These are phyloP conservation scores for Colletotrichum trifolii DNA, from an alignment of 2,329 filamentous ascomycete species.

Conservation along the genomic window DNA sequence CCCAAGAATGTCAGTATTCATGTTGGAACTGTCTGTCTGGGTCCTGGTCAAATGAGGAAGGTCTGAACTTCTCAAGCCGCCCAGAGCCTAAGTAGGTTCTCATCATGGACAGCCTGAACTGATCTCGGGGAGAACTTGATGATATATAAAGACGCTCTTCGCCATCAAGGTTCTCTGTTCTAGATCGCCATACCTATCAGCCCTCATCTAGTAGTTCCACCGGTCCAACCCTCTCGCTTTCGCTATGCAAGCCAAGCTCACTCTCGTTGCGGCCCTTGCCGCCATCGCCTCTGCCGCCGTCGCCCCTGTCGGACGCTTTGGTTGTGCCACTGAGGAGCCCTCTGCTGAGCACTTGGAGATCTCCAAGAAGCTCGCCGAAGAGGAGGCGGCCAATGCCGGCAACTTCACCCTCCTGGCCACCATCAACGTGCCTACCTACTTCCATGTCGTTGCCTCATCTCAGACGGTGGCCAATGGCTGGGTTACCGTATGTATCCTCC, in stretches of 20 bases:
- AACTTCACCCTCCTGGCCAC: slow-evolving; percentile 37
- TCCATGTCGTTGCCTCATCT: slow-evolving; percentile 50
- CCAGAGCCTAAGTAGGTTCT: not conserved
- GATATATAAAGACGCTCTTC: slow-evolving; percentile 11
- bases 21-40: not conserved
- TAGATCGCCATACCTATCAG: slow-evolving; percentile 21
- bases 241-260: slow-evolving; percentile 22
- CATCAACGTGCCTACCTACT: slow-evolving; percentile 52
- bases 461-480: slow-evolving; percentile 46
- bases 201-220: slow-evolving; percentile 10
- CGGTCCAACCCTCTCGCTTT: not conserved
- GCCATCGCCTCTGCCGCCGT: slow-evolving; percentile 20
- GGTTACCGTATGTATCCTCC: slow-evolving; percentile 44
- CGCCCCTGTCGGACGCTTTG: not conserved
- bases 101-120: not conserved
- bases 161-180: slow-evolving; percentile 7
- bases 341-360: slow-evolving; percentile 15
- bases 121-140: not conserved
- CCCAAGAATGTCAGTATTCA: not conserved
- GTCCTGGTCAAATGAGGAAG: slow-evolving; percentile 21
- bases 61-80: slow-evolving; percentile 1
- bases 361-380: slow-evolving; percentile 35
- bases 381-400: slow-evolving; percentile 31
- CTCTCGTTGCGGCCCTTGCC: slow-evolving; percentile 20
- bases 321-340: slow-evolving; percentile 4